phyloP scores from a whole-genome alignment of 768 basidiomycete genomes.

The Ephemerocybe angulata region DNA sequence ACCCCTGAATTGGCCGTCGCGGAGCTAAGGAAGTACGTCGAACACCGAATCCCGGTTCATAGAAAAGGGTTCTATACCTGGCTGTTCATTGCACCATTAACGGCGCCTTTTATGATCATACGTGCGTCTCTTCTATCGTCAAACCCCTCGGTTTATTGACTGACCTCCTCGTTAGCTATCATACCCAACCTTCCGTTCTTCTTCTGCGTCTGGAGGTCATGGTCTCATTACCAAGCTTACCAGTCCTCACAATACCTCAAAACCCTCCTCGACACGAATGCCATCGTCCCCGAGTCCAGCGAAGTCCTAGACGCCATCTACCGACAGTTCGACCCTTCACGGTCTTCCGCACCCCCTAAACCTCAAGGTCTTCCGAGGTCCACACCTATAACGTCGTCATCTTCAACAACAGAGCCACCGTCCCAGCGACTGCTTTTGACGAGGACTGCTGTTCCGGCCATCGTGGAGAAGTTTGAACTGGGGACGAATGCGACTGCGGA shows the following conservation, averaged over 20 bases:
- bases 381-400: not conserved
- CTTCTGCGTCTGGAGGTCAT: slow-evolving; percentile 81
- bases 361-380: not conserved
- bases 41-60: slow-evolving; percentile 59
- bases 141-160: not conserved
- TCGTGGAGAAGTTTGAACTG: slow-evolving; percentile 46
- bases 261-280: slow-evolving; percentile 50
- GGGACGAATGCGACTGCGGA: slow-evolving; percentile 43
- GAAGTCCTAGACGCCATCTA: slow-evolving; percentile 58
- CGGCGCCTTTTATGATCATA: slow-evolving; percentile 71
- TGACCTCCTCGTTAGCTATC: slow-evolving; percentile 43
- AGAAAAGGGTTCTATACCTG: slow-evolving; percentile 62
- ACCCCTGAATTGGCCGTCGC: slow-evolving; percentile 31
- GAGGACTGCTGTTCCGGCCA: slow-evolving; percentile 49
- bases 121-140: slow-evolving; percentile 44
- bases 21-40: slow-evolving; percentile 51
- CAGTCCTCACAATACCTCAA: slow-evolving; percentile 67
- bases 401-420: slow-evolving; percentile 4
- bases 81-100: slow-evolving; percentile 65
- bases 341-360: not conserved
- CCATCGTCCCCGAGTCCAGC: slow-evolving; percentile 55
- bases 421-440: slow-evolving; percentile 41
- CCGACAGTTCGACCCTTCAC: slow-evolving; percentile 17
- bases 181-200: slow-evolving; percentile 85
- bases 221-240: slow-evolving; percentile 80